Base-by-base conservation (phyloP, 139 green algal species). In the Spirogloea muscicola region DNA sequence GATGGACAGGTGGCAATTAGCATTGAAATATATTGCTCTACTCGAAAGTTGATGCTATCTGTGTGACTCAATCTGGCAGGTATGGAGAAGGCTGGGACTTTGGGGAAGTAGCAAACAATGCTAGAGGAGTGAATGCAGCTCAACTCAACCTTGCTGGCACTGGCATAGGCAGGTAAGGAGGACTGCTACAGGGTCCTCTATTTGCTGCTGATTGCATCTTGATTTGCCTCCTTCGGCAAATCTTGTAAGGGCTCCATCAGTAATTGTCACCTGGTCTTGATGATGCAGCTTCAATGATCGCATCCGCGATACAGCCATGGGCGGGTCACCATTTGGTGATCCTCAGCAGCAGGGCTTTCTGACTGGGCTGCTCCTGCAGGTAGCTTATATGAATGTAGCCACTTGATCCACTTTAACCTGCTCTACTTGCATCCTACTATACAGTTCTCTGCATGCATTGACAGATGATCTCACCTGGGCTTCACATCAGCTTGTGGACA, bases 1-100 rank as follows among this genome's bases (percentile, higher is more conserved):
- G n/a, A n/a, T n/a, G n/a, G n/a, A n/a, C n/a, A n/a, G n/a, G n/a
- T n/a, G n/a, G n/a, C n/a, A n/a, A n/a, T n/a, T n/a, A n/a, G n/a
- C n/a, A n/a, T n/a, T n/a, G n/a, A n/a, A n/a, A n/a, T n/a, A n/a
- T n/a, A n/a, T n/a, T n/a, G n/a, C n/a, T n/a, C n/a, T n/a, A n/a
- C n/a, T n/a, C n/a, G n/a, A n/a, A n/a, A n/a, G n/a, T n/a, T n/a
- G n/a, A n/a, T n/a, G n/a, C n/a, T n/a, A n/a, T n/a, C n/a, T n/a
- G n/a, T n/a, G n/a, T n/a, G n/a, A n/a, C n/a, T n/a, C n/a, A n/a
- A n/a, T n/a, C 4, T 29, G 3, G 2, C 68, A 77, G 69, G 49
- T 96, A 96, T 75, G 91, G 90, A 34, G 91, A 96, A 77, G 90
- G 86, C 1, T 96, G 91, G 91, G 88, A 95, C 82, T 95, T 94